phyloP scores from a whole-genome alignment of 345 rosid genomes.

The Murraya koenigii region DNA sequence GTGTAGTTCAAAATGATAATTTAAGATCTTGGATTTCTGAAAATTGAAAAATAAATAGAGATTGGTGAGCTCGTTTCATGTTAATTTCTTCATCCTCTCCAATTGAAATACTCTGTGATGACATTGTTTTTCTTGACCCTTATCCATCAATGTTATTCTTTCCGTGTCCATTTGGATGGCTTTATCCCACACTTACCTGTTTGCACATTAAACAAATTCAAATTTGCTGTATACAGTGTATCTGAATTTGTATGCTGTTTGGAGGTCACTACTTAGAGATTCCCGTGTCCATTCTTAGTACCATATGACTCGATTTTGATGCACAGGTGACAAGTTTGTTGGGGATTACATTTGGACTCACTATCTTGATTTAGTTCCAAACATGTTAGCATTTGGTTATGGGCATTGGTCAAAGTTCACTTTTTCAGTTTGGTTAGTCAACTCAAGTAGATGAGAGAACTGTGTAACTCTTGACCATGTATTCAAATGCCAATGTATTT shows the following conservation, averaged over 20 bases:
- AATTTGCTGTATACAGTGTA: not conserved
- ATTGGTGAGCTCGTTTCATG: not conserved
- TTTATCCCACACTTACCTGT: not conserved
- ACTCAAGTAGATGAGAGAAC: constrained; percentile 5
- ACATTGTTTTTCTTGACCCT: not conserved
- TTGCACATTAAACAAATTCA: not conserved
- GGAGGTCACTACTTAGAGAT: not conserved
- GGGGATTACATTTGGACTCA: constrained; percentile 10
- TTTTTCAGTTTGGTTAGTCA: not conserved
- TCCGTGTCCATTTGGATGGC: not conserved
- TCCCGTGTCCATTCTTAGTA: not conserved
- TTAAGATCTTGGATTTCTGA: not conserved
- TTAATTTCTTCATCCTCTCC: not conserved
- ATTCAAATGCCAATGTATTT: constrained; percentile 8
- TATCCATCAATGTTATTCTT: not conserved
- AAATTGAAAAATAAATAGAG: not conserved
- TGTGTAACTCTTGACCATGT: not conserved
- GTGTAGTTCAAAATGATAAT: not conserved
- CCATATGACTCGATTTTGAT: not conserved
- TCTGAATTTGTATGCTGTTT: not conserved
- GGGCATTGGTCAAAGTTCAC: not conserved
- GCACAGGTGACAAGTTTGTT: not conserved
- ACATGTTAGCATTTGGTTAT: constrained; percentile 14
- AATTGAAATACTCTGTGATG: not conserved
- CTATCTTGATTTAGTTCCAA: constrained; percentile 15